Conservation (phyloP, 176 grass and related monocot genomes). For the Coix lacrymajobi region DNA sequence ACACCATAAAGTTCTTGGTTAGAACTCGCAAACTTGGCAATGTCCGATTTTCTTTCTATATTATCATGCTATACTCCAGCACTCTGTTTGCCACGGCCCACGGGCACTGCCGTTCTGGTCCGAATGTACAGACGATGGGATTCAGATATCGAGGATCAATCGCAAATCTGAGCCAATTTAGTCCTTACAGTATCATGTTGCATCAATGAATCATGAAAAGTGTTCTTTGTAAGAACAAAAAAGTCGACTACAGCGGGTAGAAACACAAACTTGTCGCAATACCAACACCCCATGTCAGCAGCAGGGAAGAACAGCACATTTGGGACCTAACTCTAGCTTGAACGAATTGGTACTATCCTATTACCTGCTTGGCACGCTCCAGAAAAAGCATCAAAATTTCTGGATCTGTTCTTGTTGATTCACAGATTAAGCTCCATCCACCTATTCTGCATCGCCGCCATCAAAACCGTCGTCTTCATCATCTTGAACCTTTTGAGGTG, state of each 20-base stretch:
- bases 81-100: not conserved
- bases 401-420: constrained; percentile 19
- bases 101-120: not conserved
- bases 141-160: not conserved
- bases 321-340: constrained; percentile 19
- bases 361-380: constrained; percentile 27
- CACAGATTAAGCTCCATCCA: not conserved
- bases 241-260: not conserved
- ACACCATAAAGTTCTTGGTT: no score
- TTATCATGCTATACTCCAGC: not conserved
- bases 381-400: constrained; percentile 50
- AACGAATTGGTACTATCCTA: constrained; percentile 19
- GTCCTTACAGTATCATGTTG: not conserved
- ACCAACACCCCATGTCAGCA: constrained; percentile 25
- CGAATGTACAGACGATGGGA: not conserved
- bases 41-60: not conserved
- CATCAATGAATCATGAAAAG: constrained; percentile 10
- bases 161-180: constrained; percentile 7
- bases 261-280: constrained; percentile 14
- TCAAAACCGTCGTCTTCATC: constrained; percentile 32
- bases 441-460: constrained; percentile 32
- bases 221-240: constrained; percentile 5
- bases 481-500: constrained; percentile 22
- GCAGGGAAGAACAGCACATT: constrained; percentile 17
- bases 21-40: no score